Evolutionary conservation across 2,329 filamentous ascomycete species (phyloP).

Genomic region (Pseudogymnoascus sp.): DNA sequence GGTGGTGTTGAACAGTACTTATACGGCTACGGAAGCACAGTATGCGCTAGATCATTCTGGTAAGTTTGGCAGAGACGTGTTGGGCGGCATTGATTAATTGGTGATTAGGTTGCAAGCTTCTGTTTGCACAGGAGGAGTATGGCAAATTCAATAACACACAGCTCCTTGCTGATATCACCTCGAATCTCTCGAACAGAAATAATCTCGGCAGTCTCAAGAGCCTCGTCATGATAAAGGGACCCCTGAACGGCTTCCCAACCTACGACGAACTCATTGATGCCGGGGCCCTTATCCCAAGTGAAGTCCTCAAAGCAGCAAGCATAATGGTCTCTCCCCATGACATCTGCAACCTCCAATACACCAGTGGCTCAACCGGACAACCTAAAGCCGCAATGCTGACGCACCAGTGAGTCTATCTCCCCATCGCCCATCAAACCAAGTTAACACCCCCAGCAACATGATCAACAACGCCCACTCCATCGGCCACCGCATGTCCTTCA

Average conservation of each 20-base stretch:
- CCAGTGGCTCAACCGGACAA: conserved; percentile 65
- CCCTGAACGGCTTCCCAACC: conserved; percentile 48
- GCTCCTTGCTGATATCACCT: conserved; percentile 49
- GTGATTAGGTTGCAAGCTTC: conserved; percentile 57
- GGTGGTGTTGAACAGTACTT: conserved; percentile 78
- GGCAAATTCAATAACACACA: conserved; percentile 57
- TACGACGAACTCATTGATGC: conserved; percentile 54
- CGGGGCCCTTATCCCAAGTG: conserved; percentile 42
- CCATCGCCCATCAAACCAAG: not conserved
- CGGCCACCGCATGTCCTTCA: conserved; percentile 45
- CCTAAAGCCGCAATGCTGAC: conserved; percentile 72
- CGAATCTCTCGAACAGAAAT: conserved; percentile 37
- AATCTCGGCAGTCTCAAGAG: conserved; percentile 37
- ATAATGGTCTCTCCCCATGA: conserved; percentile 55
- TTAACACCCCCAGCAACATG: conserved; percentile 20
- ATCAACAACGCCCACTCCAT: conserved; percentile 25
- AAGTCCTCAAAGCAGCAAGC: conserved; percentile 47
- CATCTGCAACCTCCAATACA: conserved; percentile 70
- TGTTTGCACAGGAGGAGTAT: conserved; percentile 67
- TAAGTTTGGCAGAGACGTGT: conserved; percentile 32
- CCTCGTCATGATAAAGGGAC: conserved; percentile 56
- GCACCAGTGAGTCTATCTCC: conserved; percentile 23
- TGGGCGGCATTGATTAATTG: not conserved
- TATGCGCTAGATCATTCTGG: conserved; percentile 66
- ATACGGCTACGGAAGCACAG: conserved; percentile 65